Percentiles rank a stretch among this genome's conserved stretches.
These are phyloP conservation scores for Vachellia pachyceras DNA, from an alignment of 306 rosid genomes.

Conservation along the genomic window DNA sequence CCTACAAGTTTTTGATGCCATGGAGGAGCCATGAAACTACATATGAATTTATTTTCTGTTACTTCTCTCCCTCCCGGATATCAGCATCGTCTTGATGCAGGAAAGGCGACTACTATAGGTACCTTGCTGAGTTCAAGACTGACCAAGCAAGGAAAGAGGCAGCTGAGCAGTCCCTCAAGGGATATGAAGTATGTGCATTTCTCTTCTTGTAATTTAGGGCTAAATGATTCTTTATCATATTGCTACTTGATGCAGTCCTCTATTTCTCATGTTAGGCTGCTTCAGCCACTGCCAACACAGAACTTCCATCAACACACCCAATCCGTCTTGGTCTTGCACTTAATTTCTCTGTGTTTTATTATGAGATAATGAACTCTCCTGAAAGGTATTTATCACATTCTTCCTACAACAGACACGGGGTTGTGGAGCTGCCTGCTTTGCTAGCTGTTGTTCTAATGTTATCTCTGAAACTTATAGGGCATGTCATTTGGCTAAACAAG, in stretches of 20 bases:
- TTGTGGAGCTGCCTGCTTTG: slow-evolving; percentile 23
- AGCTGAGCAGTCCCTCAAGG: slow-evolving; percentile 72
- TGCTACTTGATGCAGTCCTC: slow-evolving; percentile 26
- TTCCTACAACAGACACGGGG: background rate
- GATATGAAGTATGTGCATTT: slow-evolving; percentile 79
- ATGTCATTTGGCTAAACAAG: slow-evolving; percentile 98
- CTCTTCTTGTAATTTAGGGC: slow-evolving; percentile 29
- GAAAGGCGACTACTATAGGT: slow-evolving; percentile 79
- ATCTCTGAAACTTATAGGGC: slow-evolving; percentile 68
- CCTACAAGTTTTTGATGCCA: slow-evolving; percentile 19
- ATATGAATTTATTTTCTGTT: slow-evolving; percentile 4
- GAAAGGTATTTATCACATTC: slow-evolving; percentile 64
- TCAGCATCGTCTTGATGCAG: slow-evolving; percentile 48
- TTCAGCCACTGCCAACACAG: slow-evolving; percentile 83
- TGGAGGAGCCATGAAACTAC: slow-evolving; percentile 18
- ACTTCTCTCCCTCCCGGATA: slow-evolving; percentile 18
- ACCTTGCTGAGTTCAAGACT: slow-evolving; percentile 78
- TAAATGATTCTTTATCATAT: slow-evolving; percentile 31
- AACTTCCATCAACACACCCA: slow-evolving; percentile 95
- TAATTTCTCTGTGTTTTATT: slow-evolving; percentile 96
- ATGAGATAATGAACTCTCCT: slow-evolving; percentile 97
- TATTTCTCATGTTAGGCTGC: slow-evolving; percentile 67
- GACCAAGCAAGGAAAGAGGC: slow-evolving; percentile 82
- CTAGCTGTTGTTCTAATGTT: slow-evolving; percentile 35
- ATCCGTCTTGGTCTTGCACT: slow-evolving; percentile 99